Base-by-base conservation (phyloP, 495 filamentous ascomycete genomes). In the Letharia lupina region DNA sequence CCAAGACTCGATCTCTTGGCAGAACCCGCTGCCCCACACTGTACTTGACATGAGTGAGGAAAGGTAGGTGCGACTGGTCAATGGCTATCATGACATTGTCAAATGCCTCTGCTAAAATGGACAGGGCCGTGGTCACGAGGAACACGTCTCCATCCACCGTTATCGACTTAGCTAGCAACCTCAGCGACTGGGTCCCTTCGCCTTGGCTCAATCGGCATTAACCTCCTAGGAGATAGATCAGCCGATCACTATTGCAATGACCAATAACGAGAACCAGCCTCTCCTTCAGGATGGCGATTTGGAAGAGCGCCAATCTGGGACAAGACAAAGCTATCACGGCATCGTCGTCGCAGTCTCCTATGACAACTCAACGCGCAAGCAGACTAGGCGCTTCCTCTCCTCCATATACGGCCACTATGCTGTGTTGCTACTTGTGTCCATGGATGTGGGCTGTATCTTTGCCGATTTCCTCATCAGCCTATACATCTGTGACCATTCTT, bases 391-490 rank as follows among this genome's bases (percentile, higher is more conserved):
- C 48, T 78, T 84, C 68, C 76, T 86, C 44, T 74, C 77, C 44
- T 86, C 86, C 23, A 81, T 77, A 70, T 71, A 75, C 42, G 85
- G 84, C 61, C 87, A 88, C 71, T 86, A 83, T 70, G 67, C 77
- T 18, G 78, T 87, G 52, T 74, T 88, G 44, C 61, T 74, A 18
- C 74, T 88, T 12, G 81, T 89, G 42, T 72, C 81, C 1, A 71
- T 86, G 18, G 85, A 87, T 68, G 78, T 87, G 9, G 72, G 75
- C 8, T 78, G 78, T 70, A 82, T 88, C 67, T 85, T 89, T 65
- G 80, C 83, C 56, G 84, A 84, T 69, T 83, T 89, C 60, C 77
- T 89, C 61, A 82, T 88, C 62, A 78, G 81, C 48, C 76, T 89
- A 6, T 77, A 84, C 37, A 80, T 81, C 28, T 89, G 87, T 75